phyloP scores from a whole-genome alignment of 163 green algal genomes.

The Chlorella variabilis region DNA sequence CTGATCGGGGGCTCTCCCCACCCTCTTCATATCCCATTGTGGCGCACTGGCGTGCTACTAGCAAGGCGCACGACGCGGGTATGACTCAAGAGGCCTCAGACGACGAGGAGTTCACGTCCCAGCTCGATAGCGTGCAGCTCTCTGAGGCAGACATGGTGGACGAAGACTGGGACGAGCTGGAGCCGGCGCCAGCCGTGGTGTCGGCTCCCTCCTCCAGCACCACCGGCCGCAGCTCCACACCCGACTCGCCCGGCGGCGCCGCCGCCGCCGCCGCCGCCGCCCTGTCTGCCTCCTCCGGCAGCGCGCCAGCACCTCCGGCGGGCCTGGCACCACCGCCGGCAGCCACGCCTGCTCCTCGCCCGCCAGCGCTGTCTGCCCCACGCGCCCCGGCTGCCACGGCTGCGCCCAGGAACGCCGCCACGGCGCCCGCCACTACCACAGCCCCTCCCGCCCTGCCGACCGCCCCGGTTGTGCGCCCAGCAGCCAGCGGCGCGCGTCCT shows the following conservation, averaged over 20 bases:
- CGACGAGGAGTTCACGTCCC: background rate
- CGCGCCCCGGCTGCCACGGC: too few species aligned
- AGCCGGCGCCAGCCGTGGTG: background rate
- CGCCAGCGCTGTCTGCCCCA: too few species aligned
- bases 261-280: background rate
- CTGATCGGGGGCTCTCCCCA: too few species aligned
- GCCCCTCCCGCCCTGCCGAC: too few species aligned
- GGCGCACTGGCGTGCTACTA: too few species aligned
- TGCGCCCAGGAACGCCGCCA: too few species aligned
- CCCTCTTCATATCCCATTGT: too few species aligned
- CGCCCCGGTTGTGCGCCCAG: too few species aligned
- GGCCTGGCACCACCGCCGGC: too few species aligned
- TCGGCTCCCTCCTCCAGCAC: constrained; percentile 12
- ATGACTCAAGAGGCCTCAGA: background rate
- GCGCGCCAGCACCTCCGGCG: background rate
- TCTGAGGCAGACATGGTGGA: background rate
- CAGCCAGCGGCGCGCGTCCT: background rate
- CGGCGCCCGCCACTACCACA: too few species aligned
- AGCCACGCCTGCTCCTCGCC: too few species aligned
- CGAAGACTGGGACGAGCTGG: constrained; percentile 8
- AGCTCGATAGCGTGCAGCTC: background rate
- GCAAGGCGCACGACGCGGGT: too few species aligned
- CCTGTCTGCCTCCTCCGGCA: background rate
- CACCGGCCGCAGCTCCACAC: constrained; percentile 5
- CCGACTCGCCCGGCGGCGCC: background rate